Evolutionary conservation across 2,329 filamentous ascomycete genomes (phyloP), one percentile per base, ranked within the genome.

Genomic region (Passalora sequoiae): DNA sequence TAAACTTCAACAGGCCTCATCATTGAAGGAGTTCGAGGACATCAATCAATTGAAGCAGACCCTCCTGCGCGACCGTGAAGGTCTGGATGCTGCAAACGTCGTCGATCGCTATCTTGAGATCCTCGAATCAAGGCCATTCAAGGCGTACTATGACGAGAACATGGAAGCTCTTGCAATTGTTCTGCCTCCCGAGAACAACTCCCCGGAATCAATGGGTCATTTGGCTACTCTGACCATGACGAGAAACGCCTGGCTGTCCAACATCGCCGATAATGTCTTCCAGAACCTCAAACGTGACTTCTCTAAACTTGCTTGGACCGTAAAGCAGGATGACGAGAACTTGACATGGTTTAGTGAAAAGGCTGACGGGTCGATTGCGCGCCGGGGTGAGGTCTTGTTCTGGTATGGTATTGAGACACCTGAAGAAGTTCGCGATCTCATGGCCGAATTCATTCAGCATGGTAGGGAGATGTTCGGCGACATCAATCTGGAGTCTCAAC

Each of bases 341-440:
- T 74, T 97, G 58, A 89, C 88, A 8, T 97, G 91, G 92, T 96
- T 97, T 74, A 94, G 94, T 56, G 89, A 95, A 68, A 95, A 95
- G 75, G 85, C 91, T 7, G 89, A 96, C 57, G 91, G 92, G 44
- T 95, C 87, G 67, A 78, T 96, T 58, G 87, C 84, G 50, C 81
- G 83, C 43, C 54, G 58, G 15, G 88, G 88, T 46, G 87, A 89
- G 61, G 87, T 96, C 28, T 82, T 97, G 61, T 97, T 97, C 75
- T 97, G 91, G 86, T 95, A 94, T 66, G 89, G 89, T 40, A 80
- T 92, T 46, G 85, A 92, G 54, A 82, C 81, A 42, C 81, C 83
- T 22, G 81, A 87, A 39, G 86, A 94, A 64, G 84, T 96, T 16
- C 81, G 83, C 57, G 77, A 86, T 53, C 75, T 95, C 54, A 89